Evolutionary conservation across 2,329 filamentous ascomycete species (phyloP), one percentile per base, ranked within the genome.

Genomic region (Arthrinium puccinioides): DNA sequence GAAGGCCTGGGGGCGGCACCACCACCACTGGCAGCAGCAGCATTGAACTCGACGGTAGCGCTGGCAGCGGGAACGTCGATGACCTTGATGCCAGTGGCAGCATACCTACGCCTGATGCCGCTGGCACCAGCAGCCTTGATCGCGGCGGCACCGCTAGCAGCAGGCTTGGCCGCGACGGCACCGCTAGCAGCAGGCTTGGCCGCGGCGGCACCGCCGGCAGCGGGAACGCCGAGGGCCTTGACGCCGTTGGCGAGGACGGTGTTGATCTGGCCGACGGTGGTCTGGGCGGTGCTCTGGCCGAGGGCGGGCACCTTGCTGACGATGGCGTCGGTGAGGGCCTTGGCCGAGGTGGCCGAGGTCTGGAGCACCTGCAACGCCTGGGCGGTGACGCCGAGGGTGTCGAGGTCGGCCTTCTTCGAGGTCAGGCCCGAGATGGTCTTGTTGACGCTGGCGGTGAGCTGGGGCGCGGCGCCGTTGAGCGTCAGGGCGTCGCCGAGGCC

Each of bases 231-330:
- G 25, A 43, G 41, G 14, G 37, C 35, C 23, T 43, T 40, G 33
- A 54, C 52, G 5, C 46, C 51, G 3, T 37, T 21, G 8, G 50
- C 41, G n/a, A 54, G 39, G 16, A 40, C 42, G 2, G 35, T 35
- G 41, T 42, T 49, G 30, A 54, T 48, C 38, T 53, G 45, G n/a
- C 44, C 43, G 19, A 52, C 46, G 18, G 44, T 46, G 26, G 50
- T 44, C 45, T 53, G 45, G 16, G 51, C 51, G 31, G 53, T 52
- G n/a, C 44, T 20, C 43, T 52, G 49, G 25, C 51, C 51, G 23
- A 54, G 49, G 13, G 44, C 43, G 29, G 51, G 51, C 8, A 54
- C 45, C 47, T 54, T 53, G 43, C 42, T 43, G 16, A 54, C 48
- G 23, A 54, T 36, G 27, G 49, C 51, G 20, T 43, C 42, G 38